A percentile compares a stretch with the other conserved stretches of the same genome.
Evolutionary conservation across 176 grass and related monocot genomes (phyloP).

Genomic region (Musa troglodytarum): DNA sequence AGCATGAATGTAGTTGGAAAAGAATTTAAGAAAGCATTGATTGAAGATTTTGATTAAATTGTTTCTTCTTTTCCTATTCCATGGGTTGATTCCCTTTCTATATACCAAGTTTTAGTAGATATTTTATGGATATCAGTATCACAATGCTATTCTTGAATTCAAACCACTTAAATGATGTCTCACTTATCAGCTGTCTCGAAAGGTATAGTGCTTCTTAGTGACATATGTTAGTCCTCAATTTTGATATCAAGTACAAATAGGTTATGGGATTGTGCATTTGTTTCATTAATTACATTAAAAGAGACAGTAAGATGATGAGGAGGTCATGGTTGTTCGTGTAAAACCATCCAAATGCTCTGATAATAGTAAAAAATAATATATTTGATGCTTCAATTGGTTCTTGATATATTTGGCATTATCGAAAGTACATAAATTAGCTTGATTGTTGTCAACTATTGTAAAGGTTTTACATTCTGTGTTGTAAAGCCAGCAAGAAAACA

Average conservation of each 20-base stretch:
- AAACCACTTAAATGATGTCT: neutral
- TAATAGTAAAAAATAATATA: neutral
- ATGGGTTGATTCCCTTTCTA: neutral
- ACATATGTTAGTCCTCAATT: no score
- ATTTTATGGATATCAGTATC: neutral
- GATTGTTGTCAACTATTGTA: neutral
- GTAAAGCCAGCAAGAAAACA: neutral
- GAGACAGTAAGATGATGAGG: neutral
- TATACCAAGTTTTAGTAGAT: neutral
- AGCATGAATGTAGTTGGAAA: neutral
- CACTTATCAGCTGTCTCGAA: neutral
- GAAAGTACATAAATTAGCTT: neutral
- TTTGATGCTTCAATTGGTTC: neutral
- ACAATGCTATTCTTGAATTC: neutral
- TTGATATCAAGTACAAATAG: no score
- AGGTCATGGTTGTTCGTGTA: neutral
- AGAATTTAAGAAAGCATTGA: neutral
- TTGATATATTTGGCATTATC: neutral
- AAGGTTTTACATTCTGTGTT: neutral
- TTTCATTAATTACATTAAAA: neutral
- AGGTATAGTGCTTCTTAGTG: no score
- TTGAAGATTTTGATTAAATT: neutral
- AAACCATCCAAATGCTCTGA: neutral
- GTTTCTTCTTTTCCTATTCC: neutral
- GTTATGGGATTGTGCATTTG: neutral